These are phyloP conservation scores for Chlorociboria aeruginascens DNA, from an alignment of 495 filamentous ascomycete genomes.

Conservation along the genomic window DNA sequence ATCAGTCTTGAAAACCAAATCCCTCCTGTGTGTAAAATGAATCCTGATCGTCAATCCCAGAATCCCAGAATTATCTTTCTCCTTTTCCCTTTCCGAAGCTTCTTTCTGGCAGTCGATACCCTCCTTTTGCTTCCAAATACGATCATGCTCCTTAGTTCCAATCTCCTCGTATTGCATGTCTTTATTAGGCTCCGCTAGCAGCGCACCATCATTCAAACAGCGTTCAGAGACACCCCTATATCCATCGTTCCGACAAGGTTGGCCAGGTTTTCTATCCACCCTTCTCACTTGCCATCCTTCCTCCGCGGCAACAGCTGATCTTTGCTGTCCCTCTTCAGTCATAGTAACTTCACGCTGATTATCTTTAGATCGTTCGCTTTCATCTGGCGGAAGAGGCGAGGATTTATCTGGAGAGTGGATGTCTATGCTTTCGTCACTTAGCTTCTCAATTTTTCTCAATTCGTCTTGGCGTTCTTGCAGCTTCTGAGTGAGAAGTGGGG, in stretches of 20 bases:
- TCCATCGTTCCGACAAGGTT: background rate
- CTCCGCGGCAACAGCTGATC: background rate
- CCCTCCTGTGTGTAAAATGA: conserved; percentile 31
- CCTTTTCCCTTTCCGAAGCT: background rate
- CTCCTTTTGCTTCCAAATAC: conserved; percentile 23
- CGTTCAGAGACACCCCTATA: background rate
- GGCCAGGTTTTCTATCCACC: conserved; percentile 1
- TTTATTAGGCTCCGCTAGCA: background rate
- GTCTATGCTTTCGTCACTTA: background rate
- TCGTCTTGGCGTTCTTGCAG: conserved; percentile 3
- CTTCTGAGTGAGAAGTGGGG: conserved; percentile 8
- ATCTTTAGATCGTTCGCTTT: background rate
- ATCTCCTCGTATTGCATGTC: background rate
- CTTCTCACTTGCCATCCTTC: background rate
- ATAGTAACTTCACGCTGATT: no score
- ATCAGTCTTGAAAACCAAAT: conserved; percentile 27
- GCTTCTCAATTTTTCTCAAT: background rate
- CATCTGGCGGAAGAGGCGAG: background rate
- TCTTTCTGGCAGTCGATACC: conserved; percentile 16
- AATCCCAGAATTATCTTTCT: conserved; percentile 25
- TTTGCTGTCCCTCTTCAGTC: background rate
- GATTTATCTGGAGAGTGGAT: background rate
- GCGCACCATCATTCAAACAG: background rate
- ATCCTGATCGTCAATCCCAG: conserved; percentile 32
- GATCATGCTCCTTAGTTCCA: conserved; percentile 20